phyloP scores from a whole-genome alignment of 768 basidiomycete species.

The Hemileccinum impolitum region DNA sequence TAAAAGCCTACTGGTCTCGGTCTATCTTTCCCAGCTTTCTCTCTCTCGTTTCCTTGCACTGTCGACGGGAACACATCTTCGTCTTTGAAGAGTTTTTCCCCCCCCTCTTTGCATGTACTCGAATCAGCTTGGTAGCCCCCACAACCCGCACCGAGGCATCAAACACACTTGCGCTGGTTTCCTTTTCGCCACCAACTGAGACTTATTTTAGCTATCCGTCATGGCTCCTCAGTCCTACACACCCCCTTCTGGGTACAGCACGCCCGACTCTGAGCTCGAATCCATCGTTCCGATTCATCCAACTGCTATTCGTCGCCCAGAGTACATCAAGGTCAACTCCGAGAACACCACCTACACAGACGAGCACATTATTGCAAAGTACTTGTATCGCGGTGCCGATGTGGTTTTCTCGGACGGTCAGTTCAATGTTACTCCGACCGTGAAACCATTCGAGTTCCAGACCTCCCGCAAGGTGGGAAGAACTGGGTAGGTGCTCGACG shows the following conservation, averaged over 20 bases:
- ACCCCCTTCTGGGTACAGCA: conserved; percentile 64
- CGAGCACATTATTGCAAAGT: conserved; percentile 80
- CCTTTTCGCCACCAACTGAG: conserved; percentile 25
- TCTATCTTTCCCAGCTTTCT: background rate
- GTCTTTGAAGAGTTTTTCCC: conserved; percentile 31
- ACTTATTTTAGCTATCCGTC: conserved; percentile 16
- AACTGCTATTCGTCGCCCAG: conserved; percentile 74
- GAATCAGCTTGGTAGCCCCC: conserved; percentile 86
- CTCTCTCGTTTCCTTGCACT: background rate
- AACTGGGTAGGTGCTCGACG: conserved; percentile 71
- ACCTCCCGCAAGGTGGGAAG: conserved; percentile 82
- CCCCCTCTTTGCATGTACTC: conserved; percentile 84
- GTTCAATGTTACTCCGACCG: conserved; percentile 75
- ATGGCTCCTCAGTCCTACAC: conserved; percentile 49
- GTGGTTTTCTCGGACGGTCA: conserved; percentile 71
- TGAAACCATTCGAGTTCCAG: conserved; percentile 85
- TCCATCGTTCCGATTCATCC: conserved; percentile 74
- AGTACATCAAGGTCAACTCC: conserved; percentile 76
- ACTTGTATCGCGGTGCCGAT: conserved; percentile 72
- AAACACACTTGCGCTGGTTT: conserved; percentile 79
- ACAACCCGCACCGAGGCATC: conserved; percentile 84
- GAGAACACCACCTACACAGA: conserved; percentile 79
- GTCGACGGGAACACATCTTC: conserved; percentile 4
- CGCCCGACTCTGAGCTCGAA: conserved; percentile 71
- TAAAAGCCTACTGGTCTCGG: conserved; percentile 18